Evolutionary conservation across 2,329 filamentous ascomycete genomes (phyloP), one percentile per base, ranked within the genome.

Genomic region (Penicillium sp.): DNA sequence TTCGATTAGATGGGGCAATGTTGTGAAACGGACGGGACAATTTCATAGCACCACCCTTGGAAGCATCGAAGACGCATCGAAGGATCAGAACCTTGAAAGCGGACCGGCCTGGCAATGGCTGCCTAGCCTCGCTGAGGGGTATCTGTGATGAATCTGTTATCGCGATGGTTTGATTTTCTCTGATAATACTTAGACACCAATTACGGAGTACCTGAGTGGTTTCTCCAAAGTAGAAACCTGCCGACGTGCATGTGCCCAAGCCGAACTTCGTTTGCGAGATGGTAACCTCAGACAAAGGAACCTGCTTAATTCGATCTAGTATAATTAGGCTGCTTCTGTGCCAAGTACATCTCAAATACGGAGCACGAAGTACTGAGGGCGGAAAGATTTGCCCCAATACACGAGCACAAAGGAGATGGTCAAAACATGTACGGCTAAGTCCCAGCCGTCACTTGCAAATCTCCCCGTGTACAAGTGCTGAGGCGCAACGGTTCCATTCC

Each of bases 51-150:
- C 39, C 47, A 45, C 14, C 21, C 13, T 21, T 42, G 36, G 44
- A 52, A 62, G 64, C 57, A 67, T 64, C 59, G 67, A 68, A 69
- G 64, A 65, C 58, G 67, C 66, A 67, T 67, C 63, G 65, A 69
- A 69, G 59, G 47, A 60, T 54, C 48, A 27, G 24, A 27, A 27
- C 24, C 24, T 27, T 27, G 24, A 34, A 55, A 50, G 36, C 45
- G 61, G 55, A 60, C 60, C 58, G 54, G 56, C 54, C 41, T 58
- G 54, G 50, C 32, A 42, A 47, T 55, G 55, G 53, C 53, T 61
- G 60, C 50, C 56, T 36, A 49, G 54, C 45, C 61, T 49, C 55
- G 56, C 56, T 22, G 52, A 29, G 41, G 47, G 18, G 31, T 45
- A 44, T 43, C 42, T 52, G 48, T 56, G 54, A 54, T 48, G 45